Percentiles rank a stretch among this genome's conserved stretches.
Evolutionary conservation across 768 basidiomycete species (phyloP).

Genomic region (Auricularia sp.): DNA sequence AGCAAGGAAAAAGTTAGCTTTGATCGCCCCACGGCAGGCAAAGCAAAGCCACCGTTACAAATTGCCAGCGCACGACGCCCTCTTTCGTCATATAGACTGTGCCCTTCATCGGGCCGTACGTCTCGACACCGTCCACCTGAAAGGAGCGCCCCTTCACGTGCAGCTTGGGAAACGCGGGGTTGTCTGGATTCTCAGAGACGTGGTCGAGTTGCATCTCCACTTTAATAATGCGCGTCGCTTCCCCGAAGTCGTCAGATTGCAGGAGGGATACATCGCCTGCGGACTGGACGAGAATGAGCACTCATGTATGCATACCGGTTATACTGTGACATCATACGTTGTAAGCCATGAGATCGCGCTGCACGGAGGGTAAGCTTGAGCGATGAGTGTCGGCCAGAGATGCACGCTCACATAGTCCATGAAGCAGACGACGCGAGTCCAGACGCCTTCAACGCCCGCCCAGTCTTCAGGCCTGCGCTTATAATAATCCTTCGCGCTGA

Average conservation of each 20-base stretch:
- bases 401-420: slow-evolving; percentile 52
- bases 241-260: slow-evolving; percentile 43
- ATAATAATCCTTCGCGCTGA: slow-evolving; percentile 36
- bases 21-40: slow-evolving; percentile 3
- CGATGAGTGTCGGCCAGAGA: not conserved
- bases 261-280: slow-evolving; percentile 38
- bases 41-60: slow-evolving; percentile 34
- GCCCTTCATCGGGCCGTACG: slow-evolving; percentile 32
- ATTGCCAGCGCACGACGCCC: slow-evolving; percentile 42
- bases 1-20: slow-evolving; percentile 10
- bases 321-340: slow-evolving; percentile 1
- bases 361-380: not conserved
- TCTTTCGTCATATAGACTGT: slow-evolving; percentile 38
- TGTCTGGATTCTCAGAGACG: slow-evolving; percentile 13
- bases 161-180: slow-evolving; percentile 29
- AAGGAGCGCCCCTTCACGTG: slow-evolving; percentile 38
- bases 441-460: slow-evolving; percentile 69
- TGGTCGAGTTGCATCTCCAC: slow-evolving; percentile 38
- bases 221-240: slow-evolving; percentile 55
- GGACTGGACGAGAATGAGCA: slow-evolving; percentile 13
- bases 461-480: slow-evolving; percentile 38
- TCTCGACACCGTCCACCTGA: slow-evolving; percentile 31
- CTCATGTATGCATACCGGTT: not conserved
- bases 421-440: slow-evolving; percentile 64
- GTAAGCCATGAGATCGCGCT: slow-evolving; percentile 31